Evolutionary conservation across 768 basidiomycete species (phyloP), one percentile per base, ranked within the genome.

Genomic region (Russula emetica): DNA sequence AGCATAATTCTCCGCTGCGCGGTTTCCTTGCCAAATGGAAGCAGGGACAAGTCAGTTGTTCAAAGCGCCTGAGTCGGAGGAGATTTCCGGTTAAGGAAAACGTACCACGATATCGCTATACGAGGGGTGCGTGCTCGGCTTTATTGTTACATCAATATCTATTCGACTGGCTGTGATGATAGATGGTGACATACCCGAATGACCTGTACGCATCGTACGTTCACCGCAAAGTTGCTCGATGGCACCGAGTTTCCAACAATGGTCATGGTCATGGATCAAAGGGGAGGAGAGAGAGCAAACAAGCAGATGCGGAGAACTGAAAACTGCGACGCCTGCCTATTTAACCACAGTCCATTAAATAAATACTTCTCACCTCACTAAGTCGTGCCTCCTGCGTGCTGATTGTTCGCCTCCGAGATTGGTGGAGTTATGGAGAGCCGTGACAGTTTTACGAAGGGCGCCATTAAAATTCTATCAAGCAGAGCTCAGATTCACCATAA

Each of bases 1-100:
- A 64, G 63, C 63, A 64, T 64, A 45, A 64, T 55, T 22, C 63
- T 47, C 30, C 58, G 42, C 47, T 60, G 63, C 9, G 63, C 63
- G 22, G 63, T 64, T 49, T 64, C 63, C 63, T 64, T n/a, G 24
- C 32, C 42, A 40, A 24, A 38, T 11, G 1, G 14, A 7, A 45
- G 9, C 11, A 16, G 20, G 34, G 20, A n/a, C 24, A 10, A 6
- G 26, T 34, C 32, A 13, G 18, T n/a, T 34, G 26, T 28, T 47
- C 26, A 10, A 14, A 53, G 32, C n/a, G n/a, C 18, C 18, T 1
- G 7, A 32, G 13, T 5, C 34, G 13, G 11, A 24, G 14, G 3
- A 3, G n/a, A 20, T 1, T 26, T 60, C 8, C 8, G 3, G 28
- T 26, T 36, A 16, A 18, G 53, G 28, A 1, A 1, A 22, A 26